Base-by-base conservation (phyloP, 2,329 filamentous ascomycete species). In the Xylaria sp. region DNA sequence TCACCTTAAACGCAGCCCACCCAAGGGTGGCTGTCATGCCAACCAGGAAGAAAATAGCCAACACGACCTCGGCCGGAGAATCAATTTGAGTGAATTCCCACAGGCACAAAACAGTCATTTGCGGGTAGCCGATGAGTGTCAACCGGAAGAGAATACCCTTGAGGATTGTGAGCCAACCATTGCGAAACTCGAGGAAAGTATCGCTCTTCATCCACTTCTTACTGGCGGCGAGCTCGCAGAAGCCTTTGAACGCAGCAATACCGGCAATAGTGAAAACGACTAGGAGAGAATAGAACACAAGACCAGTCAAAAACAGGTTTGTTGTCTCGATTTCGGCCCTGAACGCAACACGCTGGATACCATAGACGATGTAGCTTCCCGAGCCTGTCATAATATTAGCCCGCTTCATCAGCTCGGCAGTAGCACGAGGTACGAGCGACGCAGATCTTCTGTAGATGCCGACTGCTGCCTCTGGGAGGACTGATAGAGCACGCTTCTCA, bases 131-230 rank as follows among this genome's bases (percentile, higher is more conserved):
- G 68, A 96, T 93, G 54, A 95, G 84, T 27, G 91, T 85, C 72
- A 94, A 81, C 65, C 92, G 88, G 84, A 92, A 96, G 69, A 96
- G 80, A 70, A 96, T 94, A 66, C 92, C 92, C 80, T 93, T 93
- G 70, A 94, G 82, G 11, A 94, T 90, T 3, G 91, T 91, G 67
- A 88, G 87, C 92, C 92, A 96, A 64, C 91, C 91, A 71, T 92
- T 91, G 67, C 92, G 87, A 84, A 96, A 96, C 71, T 96, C 92
- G 70, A 89, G 83, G 77, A 94, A 94, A 67, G 91, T 92, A 70
- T 94, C 89, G 62, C 82, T 81, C 81, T 92, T 91, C 82, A 94
- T 91, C 81, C 87, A 90, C 66, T 85, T 86, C 64, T 83, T 80
- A 78, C 85, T 90, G 67, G 87, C 86, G 10, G 90, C 86, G 56